Conservation (phyloP, 2,329 filamentous ascomycete genomes). For the Fusarium sp. region DNA sequence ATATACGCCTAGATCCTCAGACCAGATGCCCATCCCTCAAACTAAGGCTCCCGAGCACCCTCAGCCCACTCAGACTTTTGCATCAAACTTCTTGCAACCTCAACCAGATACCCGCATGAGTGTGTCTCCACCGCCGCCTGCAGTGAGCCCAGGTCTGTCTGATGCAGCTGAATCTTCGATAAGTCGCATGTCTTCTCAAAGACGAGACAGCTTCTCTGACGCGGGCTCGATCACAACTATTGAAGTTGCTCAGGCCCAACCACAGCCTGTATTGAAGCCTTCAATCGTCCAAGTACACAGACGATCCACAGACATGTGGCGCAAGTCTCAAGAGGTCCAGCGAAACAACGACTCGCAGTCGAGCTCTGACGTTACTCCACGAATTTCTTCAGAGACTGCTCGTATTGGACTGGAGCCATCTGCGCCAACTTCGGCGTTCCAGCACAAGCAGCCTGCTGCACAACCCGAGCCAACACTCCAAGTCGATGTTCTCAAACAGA, state of each 20-base stretch:
- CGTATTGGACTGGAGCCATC: slow-evolving; percentile 2
- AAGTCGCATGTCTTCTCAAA: slow-evolving; percentile 33
- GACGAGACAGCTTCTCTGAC: slow-evolving; percentile 45
- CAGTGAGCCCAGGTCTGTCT: slow-evolving; percentile 36
- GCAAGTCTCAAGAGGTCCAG: slow-evolving; percentile 28
- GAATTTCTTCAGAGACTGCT: slow-evolving; percentile 22
- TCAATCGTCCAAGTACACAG: slow-evolving; percentile 47
- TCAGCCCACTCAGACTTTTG: background rate
- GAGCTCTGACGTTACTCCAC: slow-evolving; percentile 24
- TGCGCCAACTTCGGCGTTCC: slow-evolving; percentile 1
- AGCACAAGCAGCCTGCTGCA: slow-evolving; percentile 14
- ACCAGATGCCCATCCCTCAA: slow-evolving; percentile 3
- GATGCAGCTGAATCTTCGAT: slow-evolving; percentile 34
- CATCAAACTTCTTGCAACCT: background rate
- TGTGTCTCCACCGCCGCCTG: slow-evolving; percentile 12
- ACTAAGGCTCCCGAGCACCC: background rate
- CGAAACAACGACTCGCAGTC: slow-evolving; percentile 15
- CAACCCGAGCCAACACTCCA: slow-evolving; percentile 5
- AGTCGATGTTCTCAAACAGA: slow-evolving; percentile 3
- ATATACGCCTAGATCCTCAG: background rate
- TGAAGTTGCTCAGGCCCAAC: slow-evolving; percentile 46
- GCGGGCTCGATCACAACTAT: slow-evolving; percentile 46
- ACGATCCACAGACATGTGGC: slow-evolving; percentile 41
- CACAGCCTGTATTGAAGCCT: slow-evolving; percentile 46
- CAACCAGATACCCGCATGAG: background rate